phyloP scores from a whole-genome alignment of 148 eudicot species.

The Simmondsia chinensis region DNA sequence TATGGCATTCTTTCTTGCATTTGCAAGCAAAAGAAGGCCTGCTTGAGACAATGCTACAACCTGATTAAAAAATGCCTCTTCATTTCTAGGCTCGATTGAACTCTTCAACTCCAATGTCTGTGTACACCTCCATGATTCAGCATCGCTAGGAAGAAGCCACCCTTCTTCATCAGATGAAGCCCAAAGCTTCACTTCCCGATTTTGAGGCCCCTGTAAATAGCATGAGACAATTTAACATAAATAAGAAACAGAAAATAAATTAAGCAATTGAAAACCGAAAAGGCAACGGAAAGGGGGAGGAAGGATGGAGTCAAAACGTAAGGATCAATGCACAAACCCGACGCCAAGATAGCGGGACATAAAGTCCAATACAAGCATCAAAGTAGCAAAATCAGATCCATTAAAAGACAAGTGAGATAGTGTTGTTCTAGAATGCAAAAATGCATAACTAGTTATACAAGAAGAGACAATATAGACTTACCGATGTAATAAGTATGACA shows the following conservation, averaged over 20 bases:
- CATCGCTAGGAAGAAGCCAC: conserved; percentile 95
- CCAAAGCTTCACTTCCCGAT: conserved; percentile 92
- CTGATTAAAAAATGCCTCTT: conserved; percentile 90
- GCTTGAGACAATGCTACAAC: conserved; percentile 78
- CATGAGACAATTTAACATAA: too few relatives aligned
- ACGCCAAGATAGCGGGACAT: too few relatives aligned
- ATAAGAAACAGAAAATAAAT: too few relatives aligned
- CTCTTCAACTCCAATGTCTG: conserved; percentile 84
- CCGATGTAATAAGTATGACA: conserved; percentile 84
- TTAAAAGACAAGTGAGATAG: too few relatives aligned
- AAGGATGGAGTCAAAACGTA: too few relatives aligned
- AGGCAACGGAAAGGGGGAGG: too few relatives aligned
- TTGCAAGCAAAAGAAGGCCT: conserved; percentile 86
- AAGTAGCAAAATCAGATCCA: too few relatives aligned
- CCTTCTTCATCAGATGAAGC: conserved; percentile 92
- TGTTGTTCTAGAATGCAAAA: too few relatives aligned
- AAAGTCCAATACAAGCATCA: too few relatives aligned
- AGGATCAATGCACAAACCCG: too few relatives aligned
- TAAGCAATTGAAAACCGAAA: too few relatives aligned
- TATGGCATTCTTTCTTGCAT: conserved; percentile 94
- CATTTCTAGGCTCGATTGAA: conserved; percentile 51
- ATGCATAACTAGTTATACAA: neutral
- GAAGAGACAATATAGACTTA: conserved; percentile 22
- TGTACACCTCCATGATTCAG: conserved; percentile 86
- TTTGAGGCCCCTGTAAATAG: conserved; percentile 95